A percentile compares a stretch with the other conserved stretches of the same genome.
phyloP scores from a whole-genome alignment of 2,329 filamentous ascomycete species.

The Passalora sequoiae region DNA sequence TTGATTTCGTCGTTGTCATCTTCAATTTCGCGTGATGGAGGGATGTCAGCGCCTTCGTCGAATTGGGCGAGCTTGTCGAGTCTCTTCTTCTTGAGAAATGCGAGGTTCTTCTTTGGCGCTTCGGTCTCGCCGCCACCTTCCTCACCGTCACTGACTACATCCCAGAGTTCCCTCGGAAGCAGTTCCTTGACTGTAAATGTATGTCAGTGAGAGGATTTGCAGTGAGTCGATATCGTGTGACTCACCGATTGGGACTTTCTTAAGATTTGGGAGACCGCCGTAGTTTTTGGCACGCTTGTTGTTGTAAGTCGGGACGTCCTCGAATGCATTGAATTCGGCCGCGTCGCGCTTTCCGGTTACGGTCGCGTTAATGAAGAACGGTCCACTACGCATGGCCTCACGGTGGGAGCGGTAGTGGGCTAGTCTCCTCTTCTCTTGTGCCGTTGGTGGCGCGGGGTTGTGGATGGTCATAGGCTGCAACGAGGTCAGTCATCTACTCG shows the following conservation, averaged over 20 bases:
- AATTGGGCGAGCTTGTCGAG: conserved; percentile 24
- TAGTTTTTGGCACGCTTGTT: conserved; percentile 33
- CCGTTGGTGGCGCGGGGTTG: conserved; percentile 12
- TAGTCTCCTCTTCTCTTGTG: conserved; percentile 13
- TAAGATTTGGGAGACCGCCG: conserved; percentile 46
- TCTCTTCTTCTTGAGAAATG: conserved; percentile 21
- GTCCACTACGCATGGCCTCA: conserved; percentile 16
- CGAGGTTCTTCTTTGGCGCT: conserved; percentile 16
- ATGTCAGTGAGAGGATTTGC: background rate
- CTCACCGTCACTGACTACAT: conserved; percentile 33
- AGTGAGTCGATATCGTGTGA: background rate
- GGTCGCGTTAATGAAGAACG: conserved; percentile 20
- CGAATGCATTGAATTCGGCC: conserved; percentile 53
- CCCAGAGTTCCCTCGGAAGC: conserved; percentile 44
- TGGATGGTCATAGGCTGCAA: conserved; percentile 8
- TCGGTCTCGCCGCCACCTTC: conserved; percentile 11
- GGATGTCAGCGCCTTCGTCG: conserved; percentile 19
- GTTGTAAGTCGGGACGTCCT: conserved; percentile 41
- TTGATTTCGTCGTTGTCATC: conserved; percentile 51
- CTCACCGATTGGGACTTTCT: conserved; percentile 34
- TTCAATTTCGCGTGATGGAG: conserved; percentile 9
- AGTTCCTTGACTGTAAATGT: conserved; percentile 44
- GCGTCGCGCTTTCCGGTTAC: conserved; percentile 46
- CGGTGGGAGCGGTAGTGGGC: conserved; percentile 12
- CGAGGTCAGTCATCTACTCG: background rate